Evolutionary conservation across 176 grass and related monocot species (phyloP), one percentile per base, ranked within the genome.

Genomic region (Lolium multiflorum): DNA sequence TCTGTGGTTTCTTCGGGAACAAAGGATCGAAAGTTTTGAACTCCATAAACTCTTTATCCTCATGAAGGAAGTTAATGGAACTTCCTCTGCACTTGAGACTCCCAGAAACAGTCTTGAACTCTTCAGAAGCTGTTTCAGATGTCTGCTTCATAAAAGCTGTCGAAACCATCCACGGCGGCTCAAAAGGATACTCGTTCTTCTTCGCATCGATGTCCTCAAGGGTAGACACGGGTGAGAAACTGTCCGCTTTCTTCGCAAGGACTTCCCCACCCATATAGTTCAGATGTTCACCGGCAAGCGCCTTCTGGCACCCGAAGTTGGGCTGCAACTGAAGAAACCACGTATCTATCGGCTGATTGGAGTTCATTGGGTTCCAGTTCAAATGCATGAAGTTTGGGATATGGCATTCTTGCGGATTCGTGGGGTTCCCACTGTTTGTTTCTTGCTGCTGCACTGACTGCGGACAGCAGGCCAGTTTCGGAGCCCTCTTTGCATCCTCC

Each of bases 301-400:
- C 87, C 83, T 80, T 90, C 48, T 91, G 97, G 60, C 87, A 91
- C 44, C 87, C 90, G 13, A 90, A 90, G 83, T 79, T 93, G 51
- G 92, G 94, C 82, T 99, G 97, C 85, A 99, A 37, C 46, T 99
- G 97, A 48, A 99, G 94, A 89, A 90, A 96, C 97, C 94, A 96
- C 28, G 92, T 82, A 5, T 99, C 92, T 9, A 81, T 69, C 1
- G 88, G 89, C 41, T 94, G 67, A 71, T 85, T 90, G 68, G 87
- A 72, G 84, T 79, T 92, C 85, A 85, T 85, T 1, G 86, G 64
- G 58, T 93, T 94, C 86, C 92, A 94, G 55, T 91, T 96, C n/a
- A 94, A 50, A n/a, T 89, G 80, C 78, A 95, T 90, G 10, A 99
- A 92, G 9, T 87, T 87, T 0, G 90, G 71, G 84, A 77, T 61